These are phyloP conservation scores for Micromonas pusilla DNA, from an alignment of 139 green algal species.

Conservation along the genomic window DNA sequence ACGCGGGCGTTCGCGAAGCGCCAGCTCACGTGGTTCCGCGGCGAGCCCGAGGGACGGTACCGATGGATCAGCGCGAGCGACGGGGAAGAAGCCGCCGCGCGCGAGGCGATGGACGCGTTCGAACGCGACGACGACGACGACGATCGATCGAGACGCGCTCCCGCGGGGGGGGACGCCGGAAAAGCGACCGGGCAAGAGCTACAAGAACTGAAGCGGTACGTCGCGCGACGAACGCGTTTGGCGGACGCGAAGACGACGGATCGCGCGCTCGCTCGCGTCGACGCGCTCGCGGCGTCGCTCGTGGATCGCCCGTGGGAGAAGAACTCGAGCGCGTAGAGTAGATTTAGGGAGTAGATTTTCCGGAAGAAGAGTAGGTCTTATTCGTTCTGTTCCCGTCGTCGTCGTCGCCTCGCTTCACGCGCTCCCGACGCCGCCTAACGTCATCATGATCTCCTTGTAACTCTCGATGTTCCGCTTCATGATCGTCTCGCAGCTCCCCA, in stretches of 20 bases:
- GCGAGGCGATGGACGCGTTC: background rate
- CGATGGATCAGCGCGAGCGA: constrained; percentile 8
- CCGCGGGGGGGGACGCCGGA: background rate
- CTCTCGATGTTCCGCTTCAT: too few species aligned
- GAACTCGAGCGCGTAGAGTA: background rate
- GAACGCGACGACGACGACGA: background rate
- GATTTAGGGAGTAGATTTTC: background rate
- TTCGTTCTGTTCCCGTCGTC: too few species aligned
- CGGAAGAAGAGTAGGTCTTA: too few species aligned
- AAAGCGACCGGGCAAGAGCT: background rate
- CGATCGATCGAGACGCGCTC: too few species aligned
- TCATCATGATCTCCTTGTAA: too few species aligned
- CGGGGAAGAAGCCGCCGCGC: background rate
- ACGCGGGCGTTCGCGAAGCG: constrained; percentile 12
- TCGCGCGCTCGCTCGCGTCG: background rate
- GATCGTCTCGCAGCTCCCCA: too few species aligned
- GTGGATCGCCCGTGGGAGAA: too few species aligned
- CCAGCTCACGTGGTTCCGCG: constrained; percentile 21
- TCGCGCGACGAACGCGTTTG: background rate
- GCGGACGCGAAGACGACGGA: background rate
- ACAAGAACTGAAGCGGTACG: constrained; percentile 20
- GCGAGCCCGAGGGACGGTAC: constrained; percentile 7
- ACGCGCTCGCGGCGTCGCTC: too few species aligned
- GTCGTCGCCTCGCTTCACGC: too few species aligned
- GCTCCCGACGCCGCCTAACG: too few species aligned